A percentile compares a stretch with the other conserved stretches of the same genome.
These are phyloP conservation scores for Candida frijolesensis DNA, from an alignment of 1,139 yeast genomes.

Conservation along the genomic window DNA sequence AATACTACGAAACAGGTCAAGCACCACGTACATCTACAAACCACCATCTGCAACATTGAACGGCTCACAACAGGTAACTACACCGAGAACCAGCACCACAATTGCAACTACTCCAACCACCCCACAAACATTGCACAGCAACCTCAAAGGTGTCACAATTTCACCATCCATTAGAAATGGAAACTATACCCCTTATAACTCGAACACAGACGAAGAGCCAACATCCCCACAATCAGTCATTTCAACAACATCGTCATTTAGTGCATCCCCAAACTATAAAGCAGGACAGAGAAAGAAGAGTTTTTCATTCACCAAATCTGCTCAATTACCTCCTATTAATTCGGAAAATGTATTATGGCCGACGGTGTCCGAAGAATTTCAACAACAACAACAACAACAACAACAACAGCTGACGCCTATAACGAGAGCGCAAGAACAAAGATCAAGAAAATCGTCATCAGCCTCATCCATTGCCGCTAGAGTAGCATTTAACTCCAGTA, in stretches of 20 bases:
- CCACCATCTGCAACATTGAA: slow-evolving; percentile 10
- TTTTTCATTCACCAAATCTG: slow-evolving; percentile 16
- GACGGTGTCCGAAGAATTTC: slow-evolving; percentile 7
- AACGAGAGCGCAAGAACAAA: slow-evolving; percentile 8
- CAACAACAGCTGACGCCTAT: not conserved
- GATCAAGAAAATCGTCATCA: slow-evolving; percentile 18
- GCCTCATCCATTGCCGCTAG: slow-evolving; percentile 36
- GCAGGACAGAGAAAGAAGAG: slow-evolving; percentile 10
- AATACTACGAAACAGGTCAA: slow-evolving; percentile 25
- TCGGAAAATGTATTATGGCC: slow-evolving; percentile 18
- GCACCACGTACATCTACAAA: slow-evolving; percentile 23
- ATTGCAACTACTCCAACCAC: slow-evolving; percentile 13
- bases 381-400: not conserved
- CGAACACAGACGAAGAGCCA: slow-evolving; percentile 15
- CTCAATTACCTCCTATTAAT: slow-evolving; percentile 12
- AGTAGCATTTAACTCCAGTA: slow-evolving; percentile 30
- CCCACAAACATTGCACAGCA: slow-evolving; percentile 31
- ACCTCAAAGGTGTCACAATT: slow-evolving; percentile 39
- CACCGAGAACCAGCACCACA: slow-evolving; percentile 12
- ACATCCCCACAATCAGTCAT: slow-evolving; percentile 23
- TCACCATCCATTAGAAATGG: slow-evolving; percentile 35
- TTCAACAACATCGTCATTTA: slow-evolving; percentile 16
- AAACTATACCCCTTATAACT: not conserved
- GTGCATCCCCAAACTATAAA: slow-evolving; percentile 11
- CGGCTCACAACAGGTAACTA: not conserved